These are phyloP conservation scores for Coprinellus aureogranulatus DNA, from an alignment of 768 basidiomycete species.

Conservation along the genomic window DNA sequence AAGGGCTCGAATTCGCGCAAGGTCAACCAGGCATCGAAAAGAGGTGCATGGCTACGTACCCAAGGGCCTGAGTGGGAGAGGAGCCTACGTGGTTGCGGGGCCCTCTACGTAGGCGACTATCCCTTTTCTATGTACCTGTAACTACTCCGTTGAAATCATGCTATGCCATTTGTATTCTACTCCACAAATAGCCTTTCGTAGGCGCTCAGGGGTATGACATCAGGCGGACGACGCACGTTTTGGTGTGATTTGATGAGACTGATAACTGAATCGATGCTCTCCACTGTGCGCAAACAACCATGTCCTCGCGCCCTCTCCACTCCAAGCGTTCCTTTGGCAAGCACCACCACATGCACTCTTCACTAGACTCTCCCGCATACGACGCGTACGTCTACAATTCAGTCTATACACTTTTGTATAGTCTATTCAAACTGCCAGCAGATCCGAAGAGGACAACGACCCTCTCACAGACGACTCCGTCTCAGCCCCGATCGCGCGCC, in stretches of 20 bases:
- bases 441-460: constrained; percentile 87
- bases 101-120: too few species aligned
- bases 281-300: constrained; percentile 23
- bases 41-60: too few species aligned
- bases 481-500: constrained; percentile 37
- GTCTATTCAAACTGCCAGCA: constrained; percentile 26
- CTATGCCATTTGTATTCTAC: too few species aligned
- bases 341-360: constrained; percentile 43
- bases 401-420: background rate
- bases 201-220: background rate
- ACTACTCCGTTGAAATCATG: too few species aligned
- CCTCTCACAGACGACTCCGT: constrained; percentile 75
- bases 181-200: too few species aligned
- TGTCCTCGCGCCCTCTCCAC: constrained; percentile 42
- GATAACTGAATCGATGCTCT: constrained; percentile 5
- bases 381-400: constrained; percentile 60
- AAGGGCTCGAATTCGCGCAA: too few species aligned
- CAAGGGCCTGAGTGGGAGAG: too few species aligned
- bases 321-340: constrained; percentile 71
- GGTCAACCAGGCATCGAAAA: too few species aligned
- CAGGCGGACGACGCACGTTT: background rate
- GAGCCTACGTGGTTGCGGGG: too few species aligned
- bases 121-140: too few species aligned
- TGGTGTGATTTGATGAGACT: background rate
- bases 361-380: constrained; percentile 69